Base-by-base conservation (phyloP, 2,329 filamentous ascomycete species). In the Parasarocladium wereldwijsianum region DNA sequence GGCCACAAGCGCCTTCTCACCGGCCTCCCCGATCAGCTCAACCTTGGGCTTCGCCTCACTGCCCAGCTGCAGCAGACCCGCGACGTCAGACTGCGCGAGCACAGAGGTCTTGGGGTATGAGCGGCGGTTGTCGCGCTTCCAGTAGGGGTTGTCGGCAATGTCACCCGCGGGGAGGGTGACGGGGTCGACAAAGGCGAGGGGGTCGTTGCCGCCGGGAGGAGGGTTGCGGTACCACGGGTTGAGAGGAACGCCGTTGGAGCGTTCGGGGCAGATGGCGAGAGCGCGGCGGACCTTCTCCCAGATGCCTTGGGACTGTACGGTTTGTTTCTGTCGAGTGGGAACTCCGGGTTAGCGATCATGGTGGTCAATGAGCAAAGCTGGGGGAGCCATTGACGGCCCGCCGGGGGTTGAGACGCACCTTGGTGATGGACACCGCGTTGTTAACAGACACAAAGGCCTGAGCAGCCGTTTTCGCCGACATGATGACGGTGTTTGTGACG, bases 141-240 rank as follows among this genome's bases (percentile, higher is more conserved):
- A 98, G 51, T 59, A 58, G 6, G 55, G 42, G 43, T 59, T 58
- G 40, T 52, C 55, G 38, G 55, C 55, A 27, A 58, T 57, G 40
- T 59, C 55, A 35, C 47, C 55, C 5, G 55, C 55, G 21, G 55
- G 55, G 64, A 94, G 8, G 80, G 90, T 29, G 29, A 59, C 54
- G 36, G 55, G 55, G 42, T 58, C 55, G 36, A 51, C 35, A 47
- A 54, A 48, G 39, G 46, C 32, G 40, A 49, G 19, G 41, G 58
- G 43, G 52, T 60, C 38, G 44, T 52, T 40, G 46, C 50, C 29
- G 43, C 63, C 55, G 23, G 55, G 54, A 1, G 86, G 59, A 36
- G 90, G 90, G 58, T 82, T 78, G 44, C 90, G 86, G 70, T 71
- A 94, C 62, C 86, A 77, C 23, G 85, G 76, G 68, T 96, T 96